Base-by-base conservation (phyloP, 257 asterid species). In the Plectranthus barbatus region DNA sequence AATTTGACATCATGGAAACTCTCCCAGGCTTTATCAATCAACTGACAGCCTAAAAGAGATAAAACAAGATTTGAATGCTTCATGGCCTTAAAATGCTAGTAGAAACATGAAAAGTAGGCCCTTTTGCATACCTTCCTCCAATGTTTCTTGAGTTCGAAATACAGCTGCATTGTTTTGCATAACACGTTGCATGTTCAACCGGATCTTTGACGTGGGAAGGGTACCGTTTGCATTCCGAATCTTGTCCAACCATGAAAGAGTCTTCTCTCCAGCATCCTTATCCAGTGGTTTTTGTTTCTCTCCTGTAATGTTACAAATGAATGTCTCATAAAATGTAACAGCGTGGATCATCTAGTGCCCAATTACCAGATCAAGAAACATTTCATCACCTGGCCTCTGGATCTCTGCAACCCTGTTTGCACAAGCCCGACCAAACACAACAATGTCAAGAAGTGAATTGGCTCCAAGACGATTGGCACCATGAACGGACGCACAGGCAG, bases 151-250 rank as follows among this genome's bases (percentile, higher is more conserved):
- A 20, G 97, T 93, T 47, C 97, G 92, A 71, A 93, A 93, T 41
- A 93, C 99, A 67, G 99, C 99, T 56, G 97, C 97, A 84, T 93
- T 93, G 75, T 68, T 93, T 79, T 93, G 99, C 99, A 93, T 90
- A 47, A 87, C 54, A 51, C 96, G 82, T 70, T 93, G 99, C 99
- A 90, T 90, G 68, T 93, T 84, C 82, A 93, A 69, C 55, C 99
- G 83, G 61, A 93, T 86, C 24, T 87, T 78, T 52, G 97, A 90
- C 58, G 99, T 93, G 50, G 97, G 95, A 73, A 80, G 74, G 59
- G 97, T 82, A 62, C 99, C 99, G 64, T 86, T 86, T 56, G 99
- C 84, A 74, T 93, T 82, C 47, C 99, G 84, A 31, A 93, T 79
- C 82, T 87, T 87, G 87, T 93, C 96, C 83, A 93, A 74, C 99